phyloP scores from a whole-genome alignment of 352 stramenopile genomes.

The Phytopythium kandeliae region DNA sequence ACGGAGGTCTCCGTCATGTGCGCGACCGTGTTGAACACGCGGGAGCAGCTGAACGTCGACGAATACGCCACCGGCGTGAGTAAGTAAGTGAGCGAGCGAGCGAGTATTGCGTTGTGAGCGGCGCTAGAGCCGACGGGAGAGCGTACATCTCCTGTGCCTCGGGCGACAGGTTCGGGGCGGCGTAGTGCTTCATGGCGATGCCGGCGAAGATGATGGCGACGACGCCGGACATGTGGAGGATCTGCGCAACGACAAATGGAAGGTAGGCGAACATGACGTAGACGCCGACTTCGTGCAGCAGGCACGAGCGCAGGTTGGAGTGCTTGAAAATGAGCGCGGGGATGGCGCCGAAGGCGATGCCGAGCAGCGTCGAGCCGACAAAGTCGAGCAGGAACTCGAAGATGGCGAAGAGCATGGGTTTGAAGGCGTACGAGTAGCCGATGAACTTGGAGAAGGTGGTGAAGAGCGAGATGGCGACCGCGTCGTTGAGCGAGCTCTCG shows the following conservation, averaged over 20 bases:
- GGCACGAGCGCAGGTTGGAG: constrained; percentile 81
- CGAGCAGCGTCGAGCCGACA: constrained; percentile 84
- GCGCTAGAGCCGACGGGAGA: too few relatives aligned
- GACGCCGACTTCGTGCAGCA: constrained; percentile 85
- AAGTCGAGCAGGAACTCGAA: constrained; percentile 91
- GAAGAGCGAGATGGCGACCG: constrained; percentile 92
- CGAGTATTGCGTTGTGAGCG: too few relatives aligned
- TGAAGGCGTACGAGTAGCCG: constrained; percentile 76
- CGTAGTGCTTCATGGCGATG: constrained; percentile 90
- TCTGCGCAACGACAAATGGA: constrained; percentile 65
- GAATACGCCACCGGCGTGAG: too few relatives aligned
- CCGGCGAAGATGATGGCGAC: constrained; percentile 93
- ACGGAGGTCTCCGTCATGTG: constrained; percentile 91
- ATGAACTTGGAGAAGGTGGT: constrained; percentile 92
- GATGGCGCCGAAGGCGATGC: constrained; percentile 78
- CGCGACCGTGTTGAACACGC: constrained; percentile 88
- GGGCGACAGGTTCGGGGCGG: constrained; percentile 75
- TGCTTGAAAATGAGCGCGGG: constrained; percentile 88
- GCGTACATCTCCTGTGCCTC: constrained; percentile 79
- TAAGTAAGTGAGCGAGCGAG: too few relatives aligned
- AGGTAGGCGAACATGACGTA: constrained; percentile 88
- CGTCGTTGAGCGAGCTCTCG: constrained; percentile 94
- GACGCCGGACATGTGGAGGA: constrained; percentile 86
- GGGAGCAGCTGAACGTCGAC: constrained; percentile 43
- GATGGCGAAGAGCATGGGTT: constrained; percentile 69